Base-by-base conservation (phyloP, 805 yeast species). In the Teunomyces tritomae region DNA sequence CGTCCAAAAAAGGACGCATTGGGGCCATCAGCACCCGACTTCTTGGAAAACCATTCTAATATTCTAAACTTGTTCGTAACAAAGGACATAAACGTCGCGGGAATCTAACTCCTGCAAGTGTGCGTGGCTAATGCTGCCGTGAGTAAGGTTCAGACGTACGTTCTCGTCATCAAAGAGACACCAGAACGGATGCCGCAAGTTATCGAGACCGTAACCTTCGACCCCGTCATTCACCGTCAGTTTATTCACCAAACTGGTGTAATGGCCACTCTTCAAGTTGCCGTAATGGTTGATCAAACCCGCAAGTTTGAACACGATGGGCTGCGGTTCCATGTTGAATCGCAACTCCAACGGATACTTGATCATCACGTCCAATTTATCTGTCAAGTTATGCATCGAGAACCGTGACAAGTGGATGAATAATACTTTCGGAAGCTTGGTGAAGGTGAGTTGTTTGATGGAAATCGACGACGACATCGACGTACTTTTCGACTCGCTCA, bases 251-350 rank as follows among this genome's bases (percentile, higher is more conserved):
- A 84, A 64, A 0, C 89, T 72, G 1, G 91, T 87, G 58, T 87
- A 87, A 62, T 87, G 95, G 0, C 95, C 95, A 43, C 87, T 82
- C 49, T 80, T 78, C 46, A 85, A 67, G 37, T 79, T 78, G 1
- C 95, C 94, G 48, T 76, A 72, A 60, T 87, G 95, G 57, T 85
- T 86, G 3, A 87, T 83, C 50, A 85, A 72, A 1, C 87, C 87
- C 47, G 74, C 74, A 32, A 87, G 64, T 50, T 71, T 77, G 59
- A 85, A 87, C 27, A 65, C 71, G 17, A 70, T 67, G 29, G 57
- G 60, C 26, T 68, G 64, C 16, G 47, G 48, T 20, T 74, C 66
- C 28, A 62, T 64, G 46, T 70, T 69, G 50, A 83, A 79, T 49
- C 74, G 74, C 42, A 84, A 64, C 8, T 74, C 65, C 41, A 81